phyloP scores from a whole-genome alignment of 176 grass and related monocot species.

The Phyllostachys edulis region DNA sequence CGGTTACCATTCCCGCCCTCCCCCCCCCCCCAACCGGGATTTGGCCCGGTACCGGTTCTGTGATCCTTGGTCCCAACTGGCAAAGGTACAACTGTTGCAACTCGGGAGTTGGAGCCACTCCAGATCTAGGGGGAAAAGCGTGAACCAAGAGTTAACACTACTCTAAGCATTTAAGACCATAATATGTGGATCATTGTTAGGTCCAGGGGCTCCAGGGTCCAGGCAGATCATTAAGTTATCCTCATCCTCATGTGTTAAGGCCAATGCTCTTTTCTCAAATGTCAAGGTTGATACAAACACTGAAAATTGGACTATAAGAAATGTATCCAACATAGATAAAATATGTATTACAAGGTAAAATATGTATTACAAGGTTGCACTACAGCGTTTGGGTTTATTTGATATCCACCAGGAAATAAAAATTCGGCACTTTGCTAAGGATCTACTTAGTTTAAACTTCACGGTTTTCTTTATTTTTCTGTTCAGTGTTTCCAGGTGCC shows the following conservation, averaged over 20 bases:
- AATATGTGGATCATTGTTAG: background rate
- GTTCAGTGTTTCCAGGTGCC: background rate
- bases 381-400: background rate
- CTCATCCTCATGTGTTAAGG: background rate
- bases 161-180: background rate
- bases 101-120: background rate
- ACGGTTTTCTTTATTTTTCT: background rate
- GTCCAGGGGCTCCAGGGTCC: background rate
- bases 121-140: background rate
- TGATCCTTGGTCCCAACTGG: too few species aligned
- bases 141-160: slow-evolving; percentile 1
- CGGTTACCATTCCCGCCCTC: too few species aligned
- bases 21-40: too few species aligned
- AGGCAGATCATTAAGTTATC: background rate
- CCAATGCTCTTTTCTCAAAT: background rate
- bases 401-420: background rate
- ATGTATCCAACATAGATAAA: background rate
- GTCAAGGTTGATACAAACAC: background rate
- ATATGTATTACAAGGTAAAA: slow-evolving; percentile 9
- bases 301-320: background rate
- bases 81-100: background rate
- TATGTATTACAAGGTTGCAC: background rate
- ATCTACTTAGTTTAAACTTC: slow-evolving; percentile 13
- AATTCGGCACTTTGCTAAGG: background rate
- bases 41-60: too few species aligned